Evolutionary conservation across 192 early-diverging fungal genomes (phyloP), one percentile per base, ranked within the genome.

Genomic region (Entomortierella beljakovae): DNA sequence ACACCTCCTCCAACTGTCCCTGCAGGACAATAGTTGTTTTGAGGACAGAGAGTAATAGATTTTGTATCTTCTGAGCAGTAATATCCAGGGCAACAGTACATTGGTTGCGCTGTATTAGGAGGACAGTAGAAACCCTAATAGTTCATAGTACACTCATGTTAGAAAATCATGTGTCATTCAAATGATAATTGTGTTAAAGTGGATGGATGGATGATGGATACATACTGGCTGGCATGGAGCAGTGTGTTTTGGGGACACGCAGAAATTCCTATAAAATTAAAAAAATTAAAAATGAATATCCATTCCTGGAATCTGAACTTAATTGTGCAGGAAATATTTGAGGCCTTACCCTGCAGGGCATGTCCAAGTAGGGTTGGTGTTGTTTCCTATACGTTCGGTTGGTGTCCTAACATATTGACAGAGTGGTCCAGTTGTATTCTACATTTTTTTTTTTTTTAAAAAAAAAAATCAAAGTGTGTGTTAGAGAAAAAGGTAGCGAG

Each of bases 61-160:
- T 61, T 79, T 7, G 84, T 77, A 20, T 84, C 80, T 32, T 53
- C 63, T 13, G 84, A 84, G 70, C 90, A 90, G 51, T 84, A 87
- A 66, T 83, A 89, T 20, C 89, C 88, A 6, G 72, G 34, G 50
- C 84, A 87, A 61, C 91, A 92, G 59, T 89, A 88, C 53, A 83
- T 57, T 20, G 91, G 90, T 58, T 91, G 81, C 42, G 81, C 80
- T 26, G 86, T 80, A 51, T 87, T 82, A 0, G 62, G 46, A n/a
- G 87, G 85, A 69, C 87, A 87, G 40, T 80, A 81, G 80, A 88
- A 88, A 0, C 87, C 85, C 70, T 69, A 60, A 22, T 1, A 11
- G 6, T 18, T 9, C 1, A 22, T 28, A n/a, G n/a, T n/a, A n/a
- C n/a, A n/a, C n/a, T n/a, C n/a, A 3, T 33, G 10, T 11, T 1